These are phyloP conservation scores for Strobilomyces confusus DNA, from an alignment of 768 basidiomycete species.

Conservation along the genomic window DNA sequence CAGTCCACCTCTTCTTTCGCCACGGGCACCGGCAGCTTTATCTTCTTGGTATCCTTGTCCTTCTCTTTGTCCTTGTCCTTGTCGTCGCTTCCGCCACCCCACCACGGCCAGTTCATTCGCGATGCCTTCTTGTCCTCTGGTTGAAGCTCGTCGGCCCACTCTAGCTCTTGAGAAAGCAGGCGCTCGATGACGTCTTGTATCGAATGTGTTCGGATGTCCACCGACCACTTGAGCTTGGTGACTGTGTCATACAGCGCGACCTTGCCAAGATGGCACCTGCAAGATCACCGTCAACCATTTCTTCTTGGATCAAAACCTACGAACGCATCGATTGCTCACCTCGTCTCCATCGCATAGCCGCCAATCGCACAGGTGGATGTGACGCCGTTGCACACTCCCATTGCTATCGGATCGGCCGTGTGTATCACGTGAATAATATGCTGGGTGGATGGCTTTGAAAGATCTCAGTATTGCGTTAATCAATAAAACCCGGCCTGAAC, in stretches of 20 bases:
- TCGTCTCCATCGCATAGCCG: constrained; percentile 83
- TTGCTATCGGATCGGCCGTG: constrained; percentile 91
- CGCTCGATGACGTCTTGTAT: constrained; percentile 71
- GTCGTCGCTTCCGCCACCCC: constrained; percentile 30
- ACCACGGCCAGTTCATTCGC: constrained; percentile 23
- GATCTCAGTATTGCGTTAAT: background rate
- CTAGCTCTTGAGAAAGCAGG: constrained; percentile 49
- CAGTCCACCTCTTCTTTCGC: constrained; percentile 59
- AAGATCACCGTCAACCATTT: background rate
- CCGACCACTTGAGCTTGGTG: constrained; percentile 72
- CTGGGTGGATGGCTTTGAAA: constrained; percentile 55
- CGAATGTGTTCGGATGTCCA: constrained; percentile 66
- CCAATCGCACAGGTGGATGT: constrained; percentile 74
- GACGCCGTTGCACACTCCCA: constrained; percentile 77
- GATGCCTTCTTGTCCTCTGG: constrained; percentile 3
- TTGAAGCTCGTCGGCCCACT: constrained; percentile 41
- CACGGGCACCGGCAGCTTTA: constrained; percentile 40
- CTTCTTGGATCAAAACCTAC: background rate
- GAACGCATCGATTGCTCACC: constrained; percentile 28
- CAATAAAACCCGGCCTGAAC: constrained; percentile 17
- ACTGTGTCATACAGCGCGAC: constrained; percentile 85
- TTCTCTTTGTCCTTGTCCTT: constrained; percentile 26
- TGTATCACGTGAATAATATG: constrained; percentile 89
- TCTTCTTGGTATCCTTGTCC: constrained; percentile 16
- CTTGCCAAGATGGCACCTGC: constrained; percentile 83